Conservation (phyloP, 1,139 yeast species). For the Suhomyces bokatorum region DNA sequence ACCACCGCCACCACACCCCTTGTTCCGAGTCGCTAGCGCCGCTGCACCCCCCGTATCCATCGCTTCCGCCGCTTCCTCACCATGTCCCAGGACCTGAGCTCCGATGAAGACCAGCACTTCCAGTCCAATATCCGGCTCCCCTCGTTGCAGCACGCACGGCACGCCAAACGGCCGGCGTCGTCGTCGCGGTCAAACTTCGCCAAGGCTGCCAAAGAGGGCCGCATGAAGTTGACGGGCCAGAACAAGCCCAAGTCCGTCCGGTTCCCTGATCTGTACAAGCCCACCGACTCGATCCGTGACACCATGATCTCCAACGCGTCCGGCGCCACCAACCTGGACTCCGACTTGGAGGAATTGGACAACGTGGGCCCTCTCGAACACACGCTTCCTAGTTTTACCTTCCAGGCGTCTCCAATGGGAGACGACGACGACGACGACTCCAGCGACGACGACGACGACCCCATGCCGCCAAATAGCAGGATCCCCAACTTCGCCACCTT, state of each 20-base stretch:
- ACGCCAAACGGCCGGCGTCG: slow-evolving; percentile 19
- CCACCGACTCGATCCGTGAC: slow-evolving; percentile 28
- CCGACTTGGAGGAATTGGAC: slow-evolving; percentile 19
- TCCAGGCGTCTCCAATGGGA: slow-evolving; percentile 8
- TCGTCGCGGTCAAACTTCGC: slow-evolving; percentile 27
- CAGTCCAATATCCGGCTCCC: slow-evolving; percentile 32
- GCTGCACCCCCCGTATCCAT: neutral
- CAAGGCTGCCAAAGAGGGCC: slow-evolving; percentile 35
- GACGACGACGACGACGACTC: slow-evolving; percentile 10
- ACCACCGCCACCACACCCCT: neutral
- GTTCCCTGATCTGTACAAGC: slow-evolving; percentile 32
- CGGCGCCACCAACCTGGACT: slow-evolving; percentile 25
- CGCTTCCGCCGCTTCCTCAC: neutral
- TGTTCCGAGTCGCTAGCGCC: neutral
- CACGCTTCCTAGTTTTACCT: slow-evolving; percentile 21
- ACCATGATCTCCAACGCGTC: slow-evolving; percentile 29
- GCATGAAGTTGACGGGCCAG: slow-evolving; percentile 17
- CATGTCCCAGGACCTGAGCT: slow-evolving; percentile 7
- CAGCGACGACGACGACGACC: slow-evolving; percentile 11
- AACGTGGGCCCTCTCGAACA: slow-evolving; percentile 10
- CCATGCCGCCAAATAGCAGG: slow-evolving; percentile 3
- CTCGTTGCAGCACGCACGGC: slow-evolving; percentile 19
- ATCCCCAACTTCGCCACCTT: slow-evolving; percentile 7
- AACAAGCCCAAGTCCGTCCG: slow-evolving; percentile 24
- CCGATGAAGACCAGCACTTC: slow-evolving; percentile 12